These are phyloP conservation scores for Ramichloridium luteum DNA, from an alignment of 2,329 filamentous ascomycete genomes.

Conservation along the genomic window DNA sequence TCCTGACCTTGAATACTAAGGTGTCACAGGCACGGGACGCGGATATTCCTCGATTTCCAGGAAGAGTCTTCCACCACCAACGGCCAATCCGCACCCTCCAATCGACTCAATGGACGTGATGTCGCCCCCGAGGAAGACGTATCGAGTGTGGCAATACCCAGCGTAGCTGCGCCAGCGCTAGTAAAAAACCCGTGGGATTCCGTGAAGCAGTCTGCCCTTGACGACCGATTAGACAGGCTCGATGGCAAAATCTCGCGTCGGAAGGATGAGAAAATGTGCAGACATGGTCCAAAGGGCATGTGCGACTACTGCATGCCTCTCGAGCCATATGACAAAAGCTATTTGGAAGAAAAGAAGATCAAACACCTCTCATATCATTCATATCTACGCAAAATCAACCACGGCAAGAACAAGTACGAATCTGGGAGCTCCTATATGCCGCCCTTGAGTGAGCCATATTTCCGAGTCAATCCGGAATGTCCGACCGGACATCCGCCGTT, in stretches of 20 bases:
- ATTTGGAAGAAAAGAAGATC: constrained; percentile 91
- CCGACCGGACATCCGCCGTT: constrained; percentile 87
- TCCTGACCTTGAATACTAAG: constrained; percentile 2
- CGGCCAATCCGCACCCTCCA: constrained; percentile 29
- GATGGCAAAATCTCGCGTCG: constrained; percentile 79
- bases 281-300: constrained; percentile 94
- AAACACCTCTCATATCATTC: constrained; percentile 97
- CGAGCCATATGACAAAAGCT: constrained; percentile 82
- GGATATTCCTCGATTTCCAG: constrained; percentile 71
- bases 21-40: constrained; percentile 55
- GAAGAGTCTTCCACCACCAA: constrained; percentile 40
- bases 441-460: constrained; percentile 84
- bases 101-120: constrained; percentile 63
- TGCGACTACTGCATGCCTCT: constrained; percentile 98
- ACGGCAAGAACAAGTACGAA: constrained; percentile 91
- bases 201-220: constrained; percentile 74
- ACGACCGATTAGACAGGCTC: constrained; percentile 72
- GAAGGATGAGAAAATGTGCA: constrained; percentile 75
- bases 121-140: constrained; percentile 57
- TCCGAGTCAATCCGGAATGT: constrained; percentile 76
- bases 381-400: constrained; percentile 87
- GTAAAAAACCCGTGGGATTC: constrained; percentile 90
- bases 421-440: constrained; percentile 91
- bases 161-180: constrained; percentile 44
- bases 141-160: constrained; percentile 46